Conservation (phyloP, 352 stramenopile species). For the Thalassiosira allenii region DNA sequence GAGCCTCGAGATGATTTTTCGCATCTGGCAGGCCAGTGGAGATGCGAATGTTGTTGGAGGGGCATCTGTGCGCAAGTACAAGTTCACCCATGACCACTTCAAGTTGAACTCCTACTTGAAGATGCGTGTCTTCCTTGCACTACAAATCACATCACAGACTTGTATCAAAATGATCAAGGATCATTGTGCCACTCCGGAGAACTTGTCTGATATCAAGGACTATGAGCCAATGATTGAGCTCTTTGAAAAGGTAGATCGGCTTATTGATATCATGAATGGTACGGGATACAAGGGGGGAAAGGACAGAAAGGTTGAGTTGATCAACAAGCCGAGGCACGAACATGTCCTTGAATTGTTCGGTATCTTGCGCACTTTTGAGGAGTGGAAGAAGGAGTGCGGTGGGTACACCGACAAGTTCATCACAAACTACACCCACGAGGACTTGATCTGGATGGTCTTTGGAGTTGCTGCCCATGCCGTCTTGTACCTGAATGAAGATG, state of each 20-base stretch:
- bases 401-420: conserved; percentile 31
- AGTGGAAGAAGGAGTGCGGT: conserved; percentile 25
- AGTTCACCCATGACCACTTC: conserved; percentile 12
- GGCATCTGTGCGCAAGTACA: conserved; percentile 13
- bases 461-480: conserved; percentile 12
- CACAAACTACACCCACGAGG: conserved; percentile 31
- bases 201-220: background rate
- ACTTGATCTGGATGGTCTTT: conserved; percentile 38
- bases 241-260: conserved; percentile 22
- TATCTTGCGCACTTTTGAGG: conserved; percentile 16
- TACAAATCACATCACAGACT: conserved; percentile 15
- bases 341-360: conserved; percentile 29
- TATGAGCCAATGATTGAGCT: conserved; percentile 22
- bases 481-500: conserved; percentile 24
- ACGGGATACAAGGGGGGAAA: conserved; percentile 8
- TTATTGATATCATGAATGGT: conserved; percentile 40
- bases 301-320: conserved; percentile 3
- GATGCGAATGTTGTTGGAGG: background rate
- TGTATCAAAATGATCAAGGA: conserved; percentile 26
- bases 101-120: conserved; percentile 8
- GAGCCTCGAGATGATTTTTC: conserved; percentile 1
- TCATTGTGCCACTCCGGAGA: background rate
- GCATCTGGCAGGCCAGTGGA: conserved; percentile 1
- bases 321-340: conserved; percentile 11
- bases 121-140: conserved; percentile 12